Conservation (phyloP, 805 yeast genomes). For the Kodamaea hsintzibuensis region DNA sequence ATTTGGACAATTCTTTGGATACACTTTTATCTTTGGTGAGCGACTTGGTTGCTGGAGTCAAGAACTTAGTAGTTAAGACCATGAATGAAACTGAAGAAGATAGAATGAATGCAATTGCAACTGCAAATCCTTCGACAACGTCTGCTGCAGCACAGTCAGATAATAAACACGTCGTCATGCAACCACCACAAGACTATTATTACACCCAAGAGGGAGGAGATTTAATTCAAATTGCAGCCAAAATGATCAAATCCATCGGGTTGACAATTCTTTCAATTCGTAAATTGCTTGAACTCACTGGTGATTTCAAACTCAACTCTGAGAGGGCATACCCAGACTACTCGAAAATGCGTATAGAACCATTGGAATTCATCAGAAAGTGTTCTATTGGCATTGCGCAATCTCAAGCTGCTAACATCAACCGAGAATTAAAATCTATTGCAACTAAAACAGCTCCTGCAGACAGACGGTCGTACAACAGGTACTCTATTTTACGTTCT, state of each 20-base stretch:
- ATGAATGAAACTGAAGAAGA: slow-evolving; percentile 42
- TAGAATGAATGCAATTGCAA: slow-evolving; percentile 21
- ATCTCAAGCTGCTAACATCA: slow-evolving; percentile 22
- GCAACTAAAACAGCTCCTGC: slow-evolving; percentile 12
- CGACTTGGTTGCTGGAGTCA: slow-evolving; percentile 64
- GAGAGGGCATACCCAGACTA: slow-evolving; percentile 72
- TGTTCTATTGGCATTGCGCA: slow-evolving; percentile 64
- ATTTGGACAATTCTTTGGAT: slow-evolving; percentile 54
- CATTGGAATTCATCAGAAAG: slow-evolving; percentile 57
- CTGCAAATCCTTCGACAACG: background rate
- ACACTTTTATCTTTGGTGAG: slow-evolving; percentile 59
- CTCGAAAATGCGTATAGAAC: slow-evolving; percentile 52
- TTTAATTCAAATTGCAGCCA: slow-evolving; percentile 58
- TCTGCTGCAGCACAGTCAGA: background rate
- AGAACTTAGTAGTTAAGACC: slow-evolving; percentile 58
- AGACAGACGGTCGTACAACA: slow-evolving; percentile 24
- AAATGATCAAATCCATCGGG: slow-evolving; percentile 57
- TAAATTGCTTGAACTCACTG: slow-evolving; percentile 54
- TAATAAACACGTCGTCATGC: background rate
- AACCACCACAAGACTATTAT: slow-evolving; percentile 35
- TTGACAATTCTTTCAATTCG: slow-evolving; percentile 51
- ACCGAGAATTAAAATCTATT: slow-evolving; percentile 25
- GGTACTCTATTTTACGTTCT: slow-evolving; percentile 52
- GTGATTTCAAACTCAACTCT: slow-evolving; percentile 61
- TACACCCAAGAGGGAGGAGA: slow-evolving; percentile 70